These are phyloP conservation scores for Pseudomonodictys pantanalensis DNA, from an alignment of 495 filamentous ascomycete genomes.

Conservation along the genomic window DNA sequence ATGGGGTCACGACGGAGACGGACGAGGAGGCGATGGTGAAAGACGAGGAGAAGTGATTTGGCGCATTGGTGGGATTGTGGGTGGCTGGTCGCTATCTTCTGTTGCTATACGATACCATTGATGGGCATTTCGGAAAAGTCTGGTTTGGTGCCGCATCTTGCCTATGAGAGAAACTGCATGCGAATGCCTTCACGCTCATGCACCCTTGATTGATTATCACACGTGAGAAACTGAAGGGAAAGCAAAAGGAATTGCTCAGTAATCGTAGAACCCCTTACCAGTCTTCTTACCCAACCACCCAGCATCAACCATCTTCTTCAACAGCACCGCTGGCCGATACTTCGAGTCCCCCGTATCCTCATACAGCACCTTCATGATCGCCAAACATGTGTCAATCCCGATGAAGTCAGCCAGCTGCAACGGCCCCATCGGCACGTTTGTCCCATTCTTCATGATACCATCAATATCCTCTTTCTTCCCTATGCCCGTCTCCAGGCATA, in stretches of 20 bases:
- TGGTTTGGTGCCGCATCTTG: too few species aligned
- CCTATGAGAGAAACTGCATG: too few species aligned
- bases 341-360: constrained; percentile 91
- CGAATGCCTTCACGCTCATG: neutral
- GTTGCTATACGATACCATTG: too few species aligned
- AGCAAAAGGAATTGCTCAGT: constrained; percentile 40
- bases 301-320: constrained; percentile 95
- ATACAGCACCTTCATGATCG: constrained; percentile 96
- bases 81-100: too few species aligned
- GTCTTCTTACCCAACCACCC: constrained; percentile 98
- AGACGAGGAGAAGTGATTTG: too few species aligned
- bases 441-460: constrained; percentile 98
- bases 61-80: too few species aligned
- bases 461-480: constrained; percentile 88
- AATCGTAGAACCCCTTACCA: constrained; percentile 95
- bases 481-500: constrained; percentile 91
- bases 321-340: constrained; percentile 80
- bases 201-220: too few species aligned
- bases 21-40: too few species aligned
- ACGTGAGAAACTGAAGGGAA: too few species aligned
- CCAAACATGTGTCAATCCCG: constrained; percentile 90
- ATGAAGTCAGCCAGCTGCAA: constrained; percentile 95
- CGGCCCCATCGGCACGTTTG: constrained; percentile 97
- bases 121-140: too few species aligned
- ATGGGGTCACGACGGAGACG: too few species aligned